phyloP scores from a whole-genome alignment of 176 grass and related monocot species.

The Triticum aestivum region IWGSC_CS_RefSeq_v2.1 NC_057797.1:574832686-574833185 shows the following conservation, averaged over 20 bases:
- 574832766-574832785: constrained; percentile 52
- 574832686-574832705: background rate
- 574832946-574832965: constrained; percentile 74
- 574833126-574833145: constrained; percentile 51
- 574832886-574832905: constrained; percentile 47
- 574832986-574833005: constrained; percentile 53
- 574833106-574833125: constrained; percentile 45
- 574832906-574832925: background rate
- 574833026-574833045: background rate
- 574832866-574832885: constrained; percentile 31
- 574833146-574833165: constrained; percentile 60
- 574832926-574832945: background rate
- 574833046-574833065: background rate
- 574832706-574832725: background rate
- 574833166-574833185: constrained; percentile 53
- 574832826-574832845: constrained; percentile 55
- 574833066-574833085: background rate
- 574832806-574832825: constrained; percentile 50
- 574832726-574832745: background rate
- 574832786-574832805: constrained; percentile 21
- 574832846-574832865: constrained; percentile 36
- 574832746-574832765: background rate
- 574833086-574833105: constrained; percentile 33
- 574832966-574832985: constrained; percentile 56
- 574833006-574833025: constrained; percentile 35